phyloP scores from a whole-genome alignment of 306 rosid genomes.

The Glycine latifolia region DNA sequence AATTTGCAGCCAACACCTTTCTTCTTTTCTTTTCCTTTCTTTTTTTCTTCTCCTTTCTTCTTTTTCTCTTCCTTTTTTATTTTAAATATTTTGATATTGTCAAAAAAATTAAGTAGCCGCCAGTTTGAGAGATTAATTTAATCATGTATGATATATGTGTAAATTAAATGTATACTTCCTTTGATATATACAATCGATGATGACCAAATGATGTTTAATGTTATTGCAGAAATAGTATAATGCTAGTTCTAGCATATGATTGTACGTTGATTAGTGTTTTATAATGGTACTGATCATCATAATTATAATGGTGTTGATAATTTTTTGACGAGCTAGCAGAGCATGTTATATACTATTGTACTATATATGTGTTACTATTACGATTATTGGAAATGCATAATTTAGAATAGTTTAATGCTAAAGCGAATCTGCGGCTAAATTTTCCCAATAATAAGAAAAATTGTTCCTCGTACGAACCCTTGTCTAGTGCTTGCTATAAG shows the following conservation, averaged over 20 bases:
- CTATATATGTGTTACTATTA: not conserved
- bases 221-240: not conserved
- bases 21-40: not conserved
- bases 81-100: slow-evolving; percentile 37
- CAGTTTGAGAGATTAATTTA: slow-evolving; percentile 44
- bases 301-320: not conserved
- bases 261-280: slow-evolving; percentile 29
- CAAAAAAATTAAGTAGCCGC: not conserved
- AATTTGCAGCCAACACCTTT: slow-evolving; percentile 54
- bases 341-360: not conserved
- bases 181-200: slow-evolving; percentile 31
- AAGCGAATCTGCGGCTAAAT: slow-evolving; percentile 41
- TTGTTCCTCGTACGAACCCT: slow-evolving; percentile 53
- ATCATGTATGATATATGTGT: slow-evolving; percentile 46
- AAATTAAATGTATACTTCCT: slow-evolving; percentile 32
- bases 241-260: slow-evolving; percentile 34
- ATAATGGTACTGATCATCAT: slow-evolving; percentile 12
- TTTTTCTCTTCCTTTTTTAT: not conserved
- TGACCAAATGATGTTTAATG: slow-evolving; percentile 35
- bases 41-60: not conserved
- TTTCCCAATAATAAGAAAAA: slow-evolving; percentile 14
- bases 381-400: slow-evolving; percentile 23
- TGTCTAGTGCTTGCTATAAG: slow-evolving; percentile 42
- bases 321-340: not conserved
- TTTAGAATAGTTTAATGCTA: slow-evolving; percentile 35